These are phyloP conservation scores for Cyclotella choctawhatcheeana DNA, from an alignment of 108 stramenopile genomes.

Conservation along the genomic window DNA sequence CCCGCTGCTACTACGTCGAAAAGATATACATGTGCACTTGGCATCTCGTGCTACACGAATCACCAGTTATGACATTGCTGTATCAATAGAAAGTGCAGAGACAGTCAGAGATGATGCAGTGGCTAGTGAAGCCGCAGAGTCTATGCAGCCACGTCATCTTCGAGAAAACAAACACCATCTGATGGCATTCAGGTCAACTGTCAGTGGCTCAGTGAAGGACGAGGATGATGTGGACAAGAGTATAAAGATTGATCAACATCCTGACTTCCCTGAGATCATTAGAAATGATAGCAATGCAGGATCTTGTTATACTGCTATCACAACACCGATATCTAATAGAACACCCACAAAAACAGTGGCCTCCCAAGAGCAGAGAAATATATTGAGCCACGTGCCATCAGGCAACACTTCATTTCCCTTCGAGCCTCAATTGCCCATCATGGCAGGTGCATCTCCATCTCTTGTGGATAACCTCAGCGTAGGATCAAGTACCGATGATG, in stretches of 20 bases:
- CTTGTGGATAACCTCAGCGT: slow-evolving; percentile 57
- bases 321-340: slow-evolving; percentile 45
- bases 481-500: slow-evolving; percentile 46
- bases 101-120: no score
- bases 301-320: slow-evolving; percentile 48
- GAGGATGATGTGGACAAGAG: neutral
- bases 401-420: neutral
- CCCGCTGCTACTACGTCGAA: slow-evolving; percentile 71
- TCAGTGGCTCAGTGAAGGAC: slow-evolving; percentile 20
- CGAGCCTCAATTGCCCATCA: slow-evolving; percentile 9
- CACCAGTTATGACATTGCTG: slow-evolving; percentile 81
- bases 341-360: slow-evolving; percentile 33
- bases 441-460: slow-evolving; percentile 32
- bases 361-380: neutral
- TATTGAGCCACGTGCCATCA: neutral
- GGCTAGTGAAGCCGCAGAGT: neutral
- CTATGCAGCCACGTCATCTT: neutral
- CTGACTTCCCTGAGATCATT: slow-evolving; percentile 1
- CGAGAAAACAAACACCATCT: slow-evolving; percentile 46
- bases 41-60: slow-evolving; percentile 73
- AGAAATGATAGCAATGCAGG: slow-evolving; percentile 42
- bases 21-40: slow-evolving; percentile 81
- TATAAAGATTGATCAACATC: neutral
- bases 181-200: slow-evolving; percentile 59
- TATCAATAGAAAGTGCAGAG: slow-evolving; percentile 51